These are phyloP conservation scores for Phytomonas sp. DNA, from an alignment of 208 protist genomes.

Conservation along the genomic window DNA sequence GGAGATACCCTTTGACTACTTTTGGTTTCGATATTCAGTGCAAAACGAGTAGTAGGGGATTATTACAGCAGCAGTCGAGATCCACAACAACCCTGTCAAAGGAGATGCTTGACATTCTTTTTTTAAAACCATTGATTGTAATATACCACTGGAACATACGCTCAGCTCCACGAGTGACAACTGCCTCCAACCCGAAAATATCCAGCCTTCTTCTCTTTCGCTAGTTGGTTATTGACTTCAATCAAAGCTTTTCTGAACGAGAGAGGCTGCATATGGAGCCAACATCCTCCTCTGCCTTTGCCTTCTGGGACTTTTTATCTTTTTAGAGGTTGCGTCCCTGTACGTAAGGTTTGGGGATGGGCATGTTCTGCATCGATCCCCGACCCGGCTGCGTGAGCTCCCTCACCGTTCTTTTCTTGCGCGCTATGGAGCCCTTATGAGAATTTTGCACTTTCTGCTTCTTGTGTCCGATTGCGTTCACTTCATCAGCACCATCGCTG, in stretches of 20 bases:
- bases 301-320: background rate
- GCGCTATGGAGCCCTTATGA: background rate
- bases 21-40: too few species aligned
- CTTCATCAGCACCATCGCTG: background rate
- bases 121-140: too few species aligned
- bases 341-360: slow-evolving; percentile 77
- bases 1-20: too few species aligned
- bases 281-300: background rate
- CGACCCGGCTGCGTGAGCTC: slow-evolving; percentile 52
- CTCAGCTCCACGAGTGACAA: too few species aligned
- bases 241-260: background rate
- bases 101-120: background rate
- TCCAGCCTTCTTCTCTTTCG: too few species aligned
- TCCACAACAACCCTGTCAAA: background rate
- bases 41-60: background rate
- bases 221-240: background rate
- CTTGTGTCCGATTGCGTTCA: background rate
- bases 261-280: background rate
- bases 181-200: too few species aligned
- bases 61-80: background rate
- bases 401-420: slow-evolving; percentile 15
- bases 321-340: slow-evolving; percentile 38
- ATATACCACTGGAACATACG: too few species aligned
- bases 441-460: background rate
- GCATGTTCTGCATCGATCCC: slow-evolving; percentile 73